These are phyloP conservation scores for Mycena belliarum DNA, from an alignment of 768 basidiomycete species.

Conservation along the genomic window DNA sequence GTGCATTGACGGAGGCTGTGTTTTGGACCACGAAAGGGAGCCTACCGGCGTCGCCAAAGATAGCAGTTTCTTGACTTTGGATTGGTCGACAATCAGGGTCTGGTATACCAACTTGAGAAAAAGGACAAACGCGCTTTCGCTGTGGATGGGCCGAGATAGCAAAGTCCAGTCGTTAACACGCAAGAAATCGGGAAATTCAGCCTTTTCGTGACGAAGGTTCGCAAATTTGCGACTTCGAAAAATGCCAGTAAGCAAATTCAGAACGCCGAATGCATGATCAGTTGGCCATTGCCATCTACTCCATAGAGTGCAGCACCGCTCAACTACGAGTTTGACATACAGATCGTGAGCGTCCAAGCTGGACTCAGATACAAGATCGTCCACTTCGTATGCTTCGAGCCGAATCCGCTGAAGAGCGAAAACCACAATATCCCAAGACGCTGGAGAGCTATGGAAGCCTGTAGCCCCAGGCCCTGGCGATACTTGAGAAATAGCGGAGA, in stretches of 20 bases:
- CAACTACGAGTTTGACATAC: conserved; percentile 69
- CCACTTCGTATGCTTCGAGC: conserved; percentile 48
- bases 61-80: conserved; percentile 65
- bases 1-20: conserved; percentile 46
- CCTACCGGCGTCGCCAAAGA: conserved; percentile 73
- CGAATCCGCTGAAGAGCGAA: conserved; percentile 60
- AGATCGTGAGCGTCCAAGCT: conserved; percentile 59
- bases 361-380: conserved; percentile 36
- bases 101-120: conserved; percentile 83
- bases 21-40: conserved; percentile 62
- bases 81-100: conserved; percentile 34
- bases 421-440: conserved; percentile 68
- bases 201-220: conserved; percentile 60
- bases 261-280: conserved; percentile 53
- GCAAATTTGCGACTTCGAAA: conserved; percentile 78
- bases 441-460: conserved; percentile 37
- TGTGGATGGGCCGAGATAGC: conserved; percentile 47
- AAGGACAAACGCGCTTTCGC: conserved; percentile 75
- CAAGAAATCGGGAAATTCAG: conserved; percentile 76
- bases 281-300: conserved; percentile 79
- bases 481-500: conserved; percentile 82
- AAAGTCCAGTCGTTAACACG: conserved; percentile 52
- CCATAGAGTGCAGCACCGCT: conserved; percentile 73
- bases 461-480: conserved; percentile 46
- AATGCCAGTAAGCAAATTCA: conserved; percentile 66